Conservation (phyloP, 1,284 basidiomycete genomes). For the Apiotrichum montevideense region DNA sequence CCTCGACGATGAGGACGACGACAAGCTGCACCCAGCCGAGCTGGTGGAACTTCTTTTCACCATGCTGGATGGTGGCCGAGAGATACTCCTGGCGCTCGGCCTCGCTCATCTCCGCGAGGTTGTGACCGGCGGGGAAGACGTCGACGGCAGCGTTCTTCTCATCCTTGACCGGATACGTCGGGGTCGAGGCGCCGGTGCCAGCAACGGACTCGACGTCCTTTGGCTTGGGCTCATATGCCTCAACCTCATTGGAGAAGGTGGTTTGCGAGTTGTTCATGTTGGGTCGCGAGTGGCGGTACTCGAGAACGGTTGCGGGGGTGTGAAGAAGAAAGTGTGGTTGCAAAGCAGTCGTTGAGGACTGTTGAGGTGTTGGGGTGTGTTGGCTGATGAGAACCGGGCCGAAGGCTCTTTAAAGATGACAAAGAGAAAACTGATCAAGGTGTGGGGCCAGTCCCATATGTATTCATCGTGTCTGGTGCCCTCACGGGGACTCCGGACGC, state of each 20-base stretch:
- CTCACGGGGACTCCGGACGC: too few relatives aligned
- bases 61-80: conserved; percentile 4
- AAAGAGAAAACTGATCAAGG: too few relatives aligned
- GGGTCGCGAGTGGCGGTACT: too few relatives aligned
- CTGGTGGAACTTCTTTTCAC: conserved; percentile 17
- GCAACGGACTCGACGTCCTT: neutral
- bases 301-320: too few relatives aligned
- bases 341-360: too few relatives aligned
- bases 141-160: neutral
- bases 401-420: too few relatives aligned
- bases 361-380: too few relatives aligned
- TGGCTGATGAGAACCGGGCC: too few relatives aligned
- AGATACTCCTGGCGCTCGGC: conserved; percentile 10
- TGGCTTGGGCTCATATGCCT: neutral
- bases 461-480: too few relatives aligned
- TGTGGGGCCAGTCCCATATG: too few relatives aligned
- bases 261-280: neutral
- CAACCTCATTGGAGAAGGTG: neutral
- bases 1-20: conserved; percentile 13
- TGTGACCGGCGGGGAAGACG: neutral
- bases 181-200: neutral
- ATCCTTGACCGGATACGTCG: neutral
- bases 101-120: conserved; percentile 9
- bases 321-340: too few relatives aligned
- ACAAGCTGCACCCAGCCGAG: conserved; percentile 16